These are phyloP conservation scores for Kwoniella shandongensis DNA, from an alignment of 768 basidiomycete species.

Conservation along the genomic window DNA sequence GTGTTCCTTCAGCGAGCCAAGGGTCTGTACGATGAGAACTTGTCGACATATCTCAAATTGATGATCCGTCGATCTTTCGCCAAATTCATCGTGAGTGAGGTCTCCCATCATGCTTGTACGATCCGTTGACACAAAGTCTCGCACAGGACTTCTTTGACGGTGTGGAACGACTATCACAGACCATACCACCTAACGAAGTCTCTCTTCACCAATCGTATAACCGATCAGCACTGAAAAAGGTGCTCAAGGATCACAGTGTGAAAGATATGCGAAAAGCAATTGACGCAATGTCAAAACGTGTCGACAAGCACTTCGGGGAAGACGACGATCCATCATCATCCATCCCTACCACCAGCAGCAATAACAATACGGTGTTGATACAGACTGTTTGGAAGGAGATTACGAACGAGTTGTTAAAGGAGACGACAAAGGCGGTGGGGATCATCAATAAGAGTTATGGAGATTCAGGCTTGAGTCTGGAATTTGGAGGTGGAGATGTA, in stretches of 20 bases:
- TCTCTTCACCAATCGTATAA: slow-evolving; percentile 72
- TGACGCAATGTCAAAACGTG: slow-evolving; percentile 81
- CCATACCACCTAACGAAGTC: slow-evolving; percentile 74
- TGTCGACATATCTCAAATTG: slow-evolving; percentile 79
- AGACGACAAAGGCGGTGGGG: slow-evolving; percentile 68
- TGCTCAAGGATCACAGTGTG: slow-evolving; percentile 73
- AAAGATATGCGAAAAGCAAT: slow-evolving; percentile 89
- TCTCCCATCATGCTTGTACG: too few species aligned
- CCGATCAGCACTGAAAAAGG: slow-evolving; percentile 74
- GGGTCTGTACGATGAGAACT: slow-evolving; percentile 82
- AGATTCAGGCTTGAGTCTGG: slow-evolving; percentile 69
- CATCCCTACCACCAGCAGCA: slow-evolving; percentile 29
- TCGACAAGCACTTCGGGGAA: slow-evolving; percentile 82
- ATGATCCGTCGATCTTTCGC: slow-evolving; percentile 81
- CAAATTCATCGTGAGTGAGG: slow-evolving; percentile 72
- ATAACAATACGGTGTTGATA: slow-evolving; percentile 53
- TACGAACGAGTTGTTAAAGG: slow-evolving; percentile 74
- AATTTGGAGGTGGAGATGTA: slow-evolving; percentile 72
- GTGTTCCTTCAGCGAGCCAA: slow-evolving; percentile 72
- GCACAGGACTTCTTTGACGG: slow-evolving; percentile 90
- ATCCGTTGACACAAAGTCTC: not conserved
- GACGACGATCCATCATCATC: slow-evolving; percentile 66
- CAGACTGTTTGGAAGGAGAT: slow-evolving; percentile 87
- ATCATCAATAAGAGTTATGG: slow-evolving; percentile 76
- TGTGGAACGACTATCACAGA: slow-evolving; percentile 79